Base-by-base conservation (phyloP, 2,329 filamentous ascomycete species). In the Trichoderma oligosporum region DNA sequence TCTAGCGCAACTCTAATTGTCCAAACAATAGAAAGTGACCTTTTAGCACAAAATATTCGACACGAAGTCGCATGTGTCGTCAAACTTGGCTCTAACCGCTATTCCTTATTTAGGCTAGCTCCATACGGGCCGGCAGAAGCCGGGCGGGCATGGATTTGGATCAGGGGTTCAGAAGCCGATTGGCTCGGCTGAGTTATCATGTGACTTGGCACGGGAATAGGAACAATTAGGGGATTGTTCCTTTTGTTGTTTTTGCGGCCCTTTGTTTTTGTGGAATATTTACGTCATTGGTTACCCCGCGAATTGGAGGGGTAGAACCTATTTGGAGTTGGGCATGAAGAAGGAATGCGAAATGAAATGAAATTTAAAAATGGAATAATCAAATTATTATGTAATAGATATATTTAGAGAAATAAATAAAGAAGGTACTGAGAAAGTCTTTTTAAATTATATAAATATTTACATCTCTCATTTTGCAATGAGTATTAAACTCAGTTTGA, bases 101-200 rank as follows among this genome's bases (percentile, higher is more conserved):
- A 59, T 29, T 9, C 52, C 53, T 29, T 25, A 25, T 45, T 1
- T 4, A 6, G 9, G 24, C 46, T 57, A 57, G 53, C 16, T 29
- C 22, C 39, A 22, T 54, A 45, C 53, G 57, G 55, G 55, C 47
- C 58, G 58, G 58, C 54, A 60, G 16, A 60, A 47, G 46, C 58
- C 58, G 54, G 41, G 38, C n/a, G 29, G 29, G 47, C 55, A 58
- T 24, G 54, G 54, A 25, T 39, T 36, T 18, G 39, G 29, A 12
- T 24, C 42, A 56, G 45, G 41, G 29, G 45, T 46, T 20, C 29
- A 38, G 47, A 22, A 60, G 46, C 58, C 58, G 58, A 60, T 60
- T 60, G 58, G 58, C 29, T 27, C 24, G 45, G 51, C 24, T 4
- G 24, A 16, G 18, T 2, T 5, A 2, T 59, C 57, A 59, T 46